Evolutionary conservation across 2,329 filamentous ascomycete species (phyloP), one percentile per base, ranked within the genome.

Genomic region (Arthrobotrys pseudoclavata): DNA sequence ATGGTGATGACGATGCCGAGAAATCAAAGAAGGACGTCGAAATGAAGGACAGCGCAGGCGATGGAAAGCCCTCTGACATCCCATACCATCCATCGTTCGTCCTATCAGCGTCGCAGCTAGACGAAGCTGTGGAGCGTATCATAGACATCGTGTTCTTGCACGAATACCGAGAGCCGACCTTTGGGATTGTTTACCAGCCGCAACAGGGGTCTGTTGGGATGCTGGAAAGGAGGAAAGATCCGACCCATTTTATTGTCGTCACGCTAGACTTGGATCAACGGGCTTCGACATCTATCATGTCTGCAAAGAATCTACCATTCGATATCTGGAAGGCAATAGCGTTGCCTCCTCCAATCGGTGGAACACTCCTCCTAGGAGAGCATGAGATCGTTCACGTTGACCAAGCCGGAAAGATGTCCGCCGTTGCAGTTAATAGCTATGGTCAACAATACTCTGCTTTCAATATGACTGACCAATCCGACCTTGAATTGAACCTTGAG

Each of bases 91-190:
- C 94, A 37, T 98, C 96, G 71, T 99, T 98, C 86, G 95, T 98
- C 79, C 88, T 99, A 80, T 92, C 94, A 79, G 87, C 98, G 80
- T 93, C 94, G 66, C 90, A 94, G 82, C 88, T 99, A 84, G 95
- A 98, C 84, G 92, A 94, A 79, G 90, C 89, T 79, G 87, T 99
- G 81, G 89, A 95, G 76, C 92, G 97, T 84, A 94, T 95, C 60
- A 90, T 97, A 82, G 93, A 97, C 83, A 89, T 99, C 82, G 91
- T 92, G 69, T 99, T 99, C 84, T 86, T 99, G 80, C 89, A 98
- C 87, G 95, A 98, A 85, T 99, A 99, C 84, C 91, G 96, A 83
- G 96, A 98, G 84, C 95, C 96, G 12, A 99, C 96, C 0, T 97
- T 99, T 85, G 96, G 95, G 70, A 94, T 99, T 77, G 87, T 99